Evolutionary conservation across 23 red algal genomes (phyloP).

Genomic region (Gracilaria gracilis): DNA sequence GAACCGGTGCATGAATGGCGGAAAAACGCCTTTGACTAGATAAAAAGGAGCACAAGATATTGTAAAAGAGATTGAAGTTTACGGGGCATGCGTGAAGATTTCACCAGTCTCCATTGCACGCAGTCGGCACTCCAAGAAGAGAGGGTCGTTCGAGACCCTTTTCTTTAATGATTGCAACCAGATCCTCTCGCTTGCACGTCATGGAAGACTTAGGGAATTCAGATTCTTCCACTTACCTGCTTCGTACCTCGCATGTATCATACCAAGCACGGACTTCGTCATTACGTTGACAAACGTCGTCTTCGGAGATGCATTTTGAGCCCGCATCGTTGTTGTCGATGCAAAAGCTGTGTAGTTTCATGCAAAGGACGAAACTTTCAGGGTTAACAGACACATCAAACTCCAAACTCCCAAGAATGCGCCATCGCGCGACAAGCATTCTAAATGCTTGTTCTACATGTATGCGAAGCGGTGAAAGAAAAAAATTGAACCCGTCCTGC

Average conservation of each 20-base stretch:
- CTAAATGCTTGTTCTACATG: slow-evolving; percentile 30
- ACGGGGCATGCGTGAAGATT: too few species aligned
- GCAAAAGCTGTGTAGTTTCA: slow-evolving; percentile 5
- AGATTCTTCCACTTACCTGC: background rate
- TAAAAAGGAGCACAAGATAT: too few species aligned
- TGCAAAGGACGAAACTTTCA: background rate
- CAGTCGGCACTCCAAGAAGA: background rate
- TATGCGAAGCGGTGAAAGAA: background rate
- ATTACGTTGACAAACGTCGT: background rate
- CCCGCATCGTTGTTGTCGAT: background rate
- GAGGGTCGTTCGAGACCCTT: background rate
- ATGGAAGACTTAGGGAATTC: too few species aligned
- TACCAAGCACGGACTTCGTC: background rate
- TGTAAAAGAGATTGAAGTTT: too few species aligned
- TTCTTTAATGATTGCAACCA: background rate
- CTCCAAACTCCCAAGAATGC: background rate
- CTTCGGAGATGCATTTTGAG: background rate
- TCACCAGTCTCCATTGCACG: too few species aligned
- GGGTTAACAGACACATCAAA: background rate
- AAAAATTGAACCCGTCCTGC: slow-evolving; percentile 29
- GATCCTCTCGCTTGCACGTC: background rate
- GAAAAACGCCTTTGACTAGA: too few species aligned
- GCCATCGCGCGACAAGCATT: slow-evolving; percentile 1
- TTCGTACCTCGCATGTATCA: background rate
- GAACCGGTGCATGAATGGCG: too few species aligned